Percentiles rank a stretch among this genome's conserved stretches.
phyloP scores from a whole-genome alignment of 2,329 filamentous ascomycete genomes.

The Cadophora sp. region DNA sequence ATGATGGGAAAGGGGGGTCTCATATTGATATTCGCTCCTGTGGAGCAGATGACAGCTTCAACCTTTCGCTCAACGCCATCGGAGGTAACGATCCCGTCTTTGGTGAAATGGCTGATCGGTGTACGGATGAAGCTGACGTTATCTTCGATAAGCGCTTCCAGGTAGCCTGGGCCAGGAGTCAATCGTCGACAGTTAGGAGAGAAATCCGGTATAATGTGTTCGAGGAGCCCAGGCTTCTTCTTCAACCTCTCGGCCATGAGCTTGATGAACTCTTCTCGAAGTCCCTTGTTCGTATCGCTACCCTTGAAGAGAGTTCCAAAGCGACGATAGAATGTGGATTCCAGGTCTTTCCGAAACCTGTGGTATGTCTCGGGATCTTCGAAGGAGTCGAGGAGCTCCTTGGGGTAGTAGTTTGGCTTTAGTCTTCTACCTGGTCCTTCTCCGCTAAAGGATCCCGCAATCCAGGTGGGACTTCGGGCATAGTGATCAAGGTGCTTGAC shows the following conservation, averaged over 20 bases:
- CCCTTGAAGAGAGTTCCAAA: slow-evolving; percentile 55
- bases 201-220: slow-evolving; percentile 49
- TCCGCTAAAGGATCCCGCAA: slow-evolving; percentile 51
- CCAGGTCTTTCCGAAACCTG: slow-evolving; percentile 61
- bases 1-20: slow-evolving; percentile 66
- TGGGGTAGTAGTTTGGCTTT: slow-evolving; percentile 60
- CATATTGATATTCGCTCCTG: slow-evolving; percentile 67
- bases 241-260: slow-evolving; percentile 52
- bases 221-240: slow-evolving; percentile 48
- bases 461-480: slow-evolving; percentile 66
- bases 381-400: slow-evolving; percentile 63
- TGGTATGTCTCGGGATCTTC: slow-evolving; percentile 64
- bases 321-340: slow-evolving; percentile 67
- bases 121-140: slow-evolving; percentile 68
- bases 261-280: slow-evolving; percentile 46
- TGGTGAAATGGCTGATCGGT: slow-evolving; percentile 63
- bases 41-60: slow-evolving; percentile 72
- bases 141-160: slow-evolving; percentile 66
- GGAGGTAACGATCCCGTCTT: slow-evolving; percentile 63
- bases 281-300: slow-evolving; percentile 47
- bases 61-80: slow-evolving; percentile 64
- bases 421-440: slow-evolving; percentile 36
- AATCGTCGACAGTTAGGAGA: slow-evolving; percentile 52
- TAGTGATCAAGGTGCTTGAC: slow-evolving; percentile 37
- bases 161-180: slow-evolving; percentile 62